Conservation (phyloP, 1,284 basidiomycete species). For the Omphalotus olearius region DNA sequence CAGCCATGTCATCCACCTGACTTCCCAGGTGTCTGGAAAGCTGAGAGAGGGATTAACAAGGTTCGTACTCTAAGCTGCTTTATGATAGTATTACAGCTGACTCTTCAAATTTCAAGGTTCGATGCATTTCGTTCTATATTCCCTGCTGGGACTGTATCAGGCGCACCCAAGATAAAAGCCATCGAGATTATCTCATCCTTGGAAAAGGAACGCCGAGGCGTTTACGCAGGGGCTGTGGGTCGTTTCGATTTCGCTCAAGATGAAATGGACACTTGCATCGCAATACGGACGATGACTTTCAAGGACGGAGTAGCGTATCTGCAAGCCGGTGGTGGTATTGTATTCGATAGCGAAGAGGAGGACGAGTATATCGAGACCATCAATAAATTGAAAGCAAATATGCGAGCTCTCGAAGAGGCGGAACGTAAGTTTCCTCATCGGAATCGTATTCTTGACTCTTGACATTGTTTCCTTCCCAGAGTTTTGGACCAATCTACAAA, state of each 20-base stretch:
- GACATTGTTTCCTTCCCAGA: slow-evolving; percentile 35
- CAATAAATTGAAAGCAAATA: slow-evolving; percentile 91
- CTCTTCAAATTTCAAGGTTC: slow-evolving; percentile 52
- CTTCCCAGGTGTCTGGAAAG: slow-evolving; percentile 89
- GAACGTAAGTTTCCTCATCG: slow-evolving; percentile 62
- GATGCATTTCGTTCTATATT: slow-evolving; percentile 99
- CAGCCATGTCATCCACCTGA: slow-evolving; percentile 97
- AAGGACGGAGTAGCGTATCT: slow-evolving; percentile 91
- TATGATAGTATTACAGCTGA: slow-evolving; percentile 2
- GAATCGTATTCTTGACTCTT: slow-evolving; percentile 13
- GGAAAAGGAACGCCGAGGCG: slow-evolving; percentile 88
- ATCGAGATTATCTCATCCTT: slow-evolving; percentile 90
- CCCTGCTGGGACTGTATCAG: slow-evolving; percentile 98
- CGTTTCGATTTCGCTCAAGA: slow-evolving; percentile 94
- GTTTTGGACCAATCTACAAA: slow-evolving; percentile 64
- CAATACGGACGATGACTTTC: slow-evolving; percentile 97
- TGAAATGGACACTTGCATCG: slow-evolving; percentile 98
- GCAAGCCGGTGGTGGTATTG: slow-evolving; percentile 97
- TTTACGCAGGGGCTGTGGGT: slow-evolving; percentile 97
- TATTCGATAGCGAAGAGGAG: slow-evolving; percentile 95
- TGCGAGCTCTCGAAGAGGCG: slow-evolving; percentile 83
- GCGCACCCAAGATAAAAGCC: slow-evolving; percentile 98
- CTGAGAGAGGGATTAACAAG: slow-evolving; percentile 83
- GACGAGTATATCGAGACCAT: slow-evolving; percentile 96
- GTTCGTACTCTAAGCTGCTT: slow-evolving; percentile 33